These are phyloP conservation scores for Sugiyamaella paludigena DNA, from an alignment of 1,139 yeast species.

Conservation along the genomic window DNA sequence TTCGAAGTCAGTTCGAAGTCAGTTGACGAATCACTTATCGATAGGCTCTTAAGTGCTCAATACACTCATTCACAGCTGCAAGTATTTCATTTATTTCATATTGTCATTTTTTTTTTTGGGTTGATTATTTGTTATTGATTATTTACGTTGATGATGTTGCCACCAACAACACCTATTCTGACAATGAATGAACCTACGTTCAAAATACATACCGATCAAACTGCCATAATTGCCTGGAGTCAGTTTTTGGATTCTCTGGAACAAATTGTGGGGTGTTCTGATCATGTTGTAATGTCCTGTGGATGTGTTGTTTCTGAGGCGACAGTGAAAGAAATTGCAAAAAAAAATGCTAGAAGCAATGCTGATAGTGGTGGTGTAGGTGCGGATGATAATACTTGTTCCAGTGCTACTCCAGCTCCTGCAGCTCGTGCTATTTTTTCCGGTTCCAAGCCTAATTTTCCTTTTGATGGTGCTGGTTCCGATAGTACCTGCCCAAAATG, in stretches of 20 bases:
- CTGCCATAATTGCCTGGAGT: slow-evolving; percentile 28
- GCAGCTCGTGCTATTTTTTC: no score
- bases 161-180: not conserved
- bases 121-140: no score
- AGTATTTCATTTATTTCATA: no score
- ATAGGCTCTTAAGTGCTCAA: no score
- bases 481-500: slow-evolving; percentile 7
- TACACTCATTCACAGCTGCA: no score
- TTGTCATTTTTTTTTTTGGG: no score
- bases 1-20: no score
- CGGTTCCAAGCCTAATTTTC: no score
- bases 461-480: not conserved
- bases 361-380: not conserved
- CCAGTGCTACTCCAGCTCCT: no score
- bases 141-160: no score
- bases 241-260: slow-evolving; percentile 32
- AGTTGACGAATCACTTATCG: no score
- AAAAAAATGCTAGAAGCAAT: not conserved
- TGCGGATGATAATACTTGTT: not conserved
- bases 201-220: not conserved
- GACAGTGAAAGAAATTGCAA: not conserved
- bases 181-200: not conserved
- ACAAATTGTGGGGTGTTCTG: slow-evolving; percentile 33
- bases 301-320: slow-evolving; percentile 69
- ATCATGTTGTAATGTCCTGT: slow-evolving; percentile 60